Evolutionary conservation across 176 grass and related monocot genomes (phyloP), one percentile per base, ranked within the genome.

Genomic region (Leersia perrieri): DNA sequence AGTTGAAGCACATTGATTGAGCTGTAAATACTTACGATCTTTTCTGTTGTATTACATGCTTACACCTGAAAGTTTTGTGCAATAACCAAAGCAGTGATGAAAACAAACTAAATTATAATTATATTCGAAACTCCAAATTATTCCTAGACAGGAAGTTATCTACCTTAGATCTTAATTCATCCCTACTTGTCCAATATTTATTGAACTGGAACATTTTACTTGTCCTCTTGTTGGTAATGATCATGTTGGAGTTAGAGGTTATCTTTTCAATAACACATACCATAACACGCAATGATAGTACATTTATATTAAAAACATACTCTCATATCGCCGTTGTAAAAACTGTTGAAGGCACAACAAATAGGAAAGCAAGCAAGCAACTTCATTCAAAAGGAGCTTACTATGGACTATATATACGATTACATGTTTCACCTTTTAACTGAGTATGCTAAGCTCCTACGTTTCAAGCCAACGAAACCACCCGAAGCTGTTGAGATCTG

Each of bases 401-500:
- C 66, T 22, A 99, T 95, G 80, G 87, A 83, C 34, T 88, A 87
- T 44, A 85, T 99, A 33, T 99, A 99, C 3, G 93, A 99, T 40
- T 99, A 99, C 76, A 99, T 99, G 97, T 88, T 99, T 76, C 97
- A 96, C 84, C 87, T 99, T 7, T 70, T 99, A 71, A 91, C 70
- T 30, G 97, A 99, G 79, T 99, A 96, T 66, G 81, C 90, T 40
- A 95, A 93, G 88, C 97, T 99, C 45, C 86, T 99, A 78, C 85
- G 83, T 42, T 95, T 93, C 85, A 95, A 93, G 51, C 92, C 90
- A 40, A 93, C 84, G 13, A 72, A 82, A 73, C 89, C 92, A 31
- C 67, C 82, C 68, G 74, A 88, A 62, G 88, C 92, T 22, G 68
- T 89, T 63, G 93, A 99, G 79, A 60, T 96, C 28, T 93, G 97